A percentile compares a stretch with the other conserved stretches of the same genome.
phyloP scores from a whole-genome alignment of 2,329 filamentous ascomycete genomes.

The Ambrosiella cleistominuta region DNA sequence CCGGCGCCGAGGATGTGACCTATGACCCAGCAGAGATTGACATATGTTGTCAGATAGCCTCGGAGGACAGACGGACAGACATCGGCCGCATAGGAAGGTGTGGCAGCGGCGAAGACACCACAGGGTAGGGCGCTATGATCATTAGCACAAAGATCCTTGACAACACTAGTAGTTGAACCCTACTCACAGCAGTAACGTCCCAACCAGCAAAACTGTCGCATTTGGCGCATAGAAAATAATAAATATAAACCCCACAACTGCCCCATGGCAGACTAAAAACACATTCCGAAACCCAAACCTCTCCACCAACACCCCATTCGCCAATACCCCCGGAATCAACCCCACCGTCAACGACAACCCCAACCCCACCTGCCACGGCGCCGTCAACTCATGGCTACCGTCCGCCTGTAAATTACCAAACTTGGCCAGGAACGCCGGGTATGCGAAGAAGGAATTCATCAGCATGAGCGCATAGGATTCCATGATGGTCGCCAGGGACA shows the following conservation, averaged over 20 bases:
- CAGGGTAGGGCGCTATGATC: constrained; percentile 25
- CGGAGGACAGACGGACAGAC: constrained; percentile 26
- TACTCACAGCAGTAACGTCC: constrained; percentile 22
- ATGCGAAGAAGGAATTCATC: constrained; percentile 16
- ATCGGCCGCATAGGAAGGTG: constrained; percentile 27
- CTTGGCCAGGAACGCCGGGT: constrained; percentile 15
- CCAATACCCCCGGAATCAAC: constrained; percentile 15
- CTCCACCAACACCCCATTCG: constrained; percentile 15
- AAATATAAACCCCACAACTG: constrained; percentile 17
- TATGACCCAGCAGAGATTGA: constrained; percentile 28
- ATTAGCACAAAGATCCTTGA: background rate
- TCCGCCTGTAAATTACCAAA: constrained; percentile 16
- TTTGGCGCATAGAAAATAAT: constrained; percentile 19
- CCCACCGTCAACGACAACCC: constrained; percentile 13
- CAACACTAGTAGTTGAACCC: background rate
- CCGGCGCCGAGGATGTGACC: constrained; percentile 27
- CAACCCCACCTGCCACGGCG: constrained; percentile 14
- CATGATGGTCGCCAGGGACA: constrained; percentile 24
- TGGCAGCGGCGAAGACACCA: constrained; percentile 29
- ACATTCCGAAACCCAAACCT: constrained; percentile 25
- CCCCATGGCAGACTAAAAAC: constrained; percentile 26
- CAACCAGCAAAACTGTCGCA: constrained; percentile 26
- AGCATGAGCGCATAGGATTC: constrained; percentile 20
- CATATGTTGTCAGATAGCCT: constrained; percentile 26
- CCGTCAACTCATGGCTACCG: constrained; percentile 14